These are phyloP conservation scores for Xylaria venustula DNA, from an alignment of 495 filamentous ascomycete species.

Conservation along the genomic window DNA sequence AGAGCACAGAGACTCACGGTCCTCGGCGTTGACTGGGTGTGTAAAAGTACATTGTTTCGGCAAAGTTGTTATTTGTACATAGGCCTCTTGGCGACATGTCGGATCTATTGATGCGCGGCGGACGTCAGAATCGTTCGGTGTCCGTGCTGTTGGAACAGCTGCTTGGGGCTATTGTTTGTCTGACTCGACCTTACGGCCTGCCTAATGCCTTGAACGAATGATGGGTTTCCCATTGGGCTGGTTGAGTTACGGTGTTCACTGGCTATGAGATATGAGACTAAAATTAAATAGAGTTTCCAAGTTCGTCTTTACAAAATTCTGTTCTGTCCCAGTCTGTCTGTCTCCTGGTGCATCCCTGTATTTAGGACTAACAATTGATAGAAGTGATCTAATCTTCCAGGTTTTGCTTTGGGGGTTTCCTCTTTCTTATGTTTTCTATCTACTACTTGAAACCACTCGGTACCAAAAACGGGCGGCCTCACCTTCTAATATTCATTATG, in stretches of 20 bases:
- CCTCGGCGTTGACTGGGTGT: neutral
- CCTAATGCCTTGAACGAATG: neutral
- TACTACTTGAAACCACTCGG: too few species aligned
- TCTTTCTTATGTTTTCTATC: too few species aligned
- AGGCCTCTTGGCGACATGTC: neutral
- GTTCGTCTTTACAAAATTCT: neutral
- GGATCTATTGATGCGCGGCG: neutral
- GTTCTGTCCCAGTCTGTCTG: too few species aligned
- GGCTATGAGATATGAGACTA: conserved; percentile 7
- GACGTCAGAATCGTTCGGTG: neutral
- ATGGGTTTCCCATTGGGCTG: neutral
- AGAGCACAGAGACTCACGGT: neutral
- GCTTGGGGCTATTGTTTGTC: neutral
- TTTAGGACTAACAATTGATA: too few species aligned
- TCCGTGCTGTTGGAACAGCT: neutral
- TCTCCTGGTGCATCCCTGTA: too few species aligned
- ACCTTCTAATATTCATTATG: too few species aligned
- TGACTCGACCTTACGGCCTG: neutral
- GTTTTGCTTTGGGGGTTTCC: too few species aligned
- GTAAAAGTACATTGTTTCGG: neutral
- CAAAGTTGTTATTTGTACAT: neutral
- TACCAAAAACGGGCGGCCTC: too few species aligned
- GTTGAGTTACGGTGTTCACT: neutral
- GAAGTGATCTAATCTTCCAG: too few species aligned
- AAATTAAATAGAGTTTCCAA: neutral